Base-by-base conservation (phyloP, 495 filamentous ascomycete genomes). In the Aspergillus diversus region DNA sequence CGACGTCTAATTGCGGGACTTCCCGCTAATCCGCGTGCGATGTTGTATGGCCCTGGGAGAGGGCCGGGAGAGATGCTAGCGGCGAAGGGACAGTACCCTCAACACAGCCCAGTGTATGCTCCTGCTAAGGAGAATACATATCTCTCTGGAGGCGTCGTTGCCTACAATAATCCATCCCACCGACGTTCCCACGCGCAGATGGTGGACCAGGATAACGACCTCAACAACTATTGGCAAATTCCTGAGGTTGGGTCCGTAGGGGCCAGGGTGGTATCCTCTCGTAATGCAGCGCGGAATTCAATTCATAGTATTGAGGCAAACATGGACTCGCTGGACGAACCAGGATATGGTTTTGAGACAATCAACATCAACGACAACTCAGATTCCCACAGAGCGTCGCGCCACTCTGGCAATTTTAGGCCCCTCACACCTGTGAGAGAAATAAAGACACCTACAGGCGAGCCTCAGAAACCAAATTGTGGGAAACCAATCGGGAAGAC, bases 21-120 rank as follows among this genome's bases (percentile, higher is more conserved):
- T 7, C 77, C 77, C 5, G 67, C 74, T 17, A 77, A 80, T 42
- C 78, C 78, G 15, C 74, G 76, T 42, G 75, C 77, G 49, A 61
- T 76, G 57, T 68, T 72, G 51, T 59, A 75, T 21, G 72, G 69
- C 7, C 73, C 71, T 43, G 61, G 60, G 53, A 48, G 60, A 48
- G 52, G 60, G 34, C 64, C 67, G 9, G 61, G 60, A 12, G 65
- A 64, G 46, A 60, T 62, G 9, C n/a, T 57, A 5, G 39, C 43
- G 12, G 58, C 55, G 32, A 57, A 49, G 37, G 57, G 46, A 15
- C 62, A 39, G 4, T 54, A 54, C 5, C 51, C 57, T 34, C 55
- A 47, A n/a, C 57, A 57, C 37, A 69, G 42, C n/a, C 62, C 66
- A 2, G 37, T 59, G 9, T 63, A 64, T 54, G 49, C 53, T 12